A percentile compares a stretch with the other conserved stretches of the same genome.
phyloP scores from a whole-genome alignment of 2,329 filamentous ascomycete genomes.

The Verticillium longisporum region DNA sequence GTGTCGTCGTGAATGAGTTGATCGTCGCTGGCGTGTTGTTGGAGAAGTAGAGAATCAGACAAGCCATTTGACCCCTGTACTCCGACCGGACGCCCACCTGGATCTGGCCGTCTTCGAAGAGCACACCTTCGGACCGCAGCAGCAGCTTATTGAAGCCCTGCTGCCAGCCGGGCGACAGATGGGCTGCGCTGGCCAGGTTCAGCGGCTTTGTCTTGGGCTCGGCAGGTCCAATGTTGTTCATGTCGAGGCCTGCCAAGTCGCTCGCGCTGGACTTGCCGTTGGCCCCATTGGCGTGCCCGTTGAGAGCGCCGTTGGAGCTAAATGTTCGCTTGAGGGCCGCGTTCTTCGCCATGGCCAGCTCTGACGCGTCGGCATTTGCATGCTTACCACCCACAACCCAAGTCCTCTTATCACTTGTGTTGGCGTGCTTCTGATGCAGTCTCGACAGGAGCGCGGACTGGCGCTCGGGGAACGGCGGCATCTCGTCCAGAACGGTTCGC shows the following conservation, averaged over 20 bases:
- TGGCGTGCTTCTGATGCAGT: conserved; percentile 88
- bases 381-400: conserved; percentile 98
- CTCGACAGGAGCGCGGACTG: conserved; percentile 87
- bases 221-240: conserved; percentile 54
- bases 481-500: conserved; percentile 92
- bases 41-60: conserved; percentile 89
- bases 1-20: conserved; percentile 86
- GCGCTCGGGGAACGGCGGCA: conserved; percentile 95
- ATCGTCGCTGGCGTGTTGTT: conserved; percentile 86
- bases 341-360: conserved; percentile 74
- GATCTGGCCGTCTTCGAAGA: conserved; percentile 93
- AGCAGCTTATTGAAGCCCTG: conserved; percentile 79
- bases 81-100: conserved; percentile 90
- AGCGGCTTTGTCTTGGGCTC: conserved; percentile 59
- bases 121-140: conserved; percentile 72
- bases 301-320: conserved; percentile 53
- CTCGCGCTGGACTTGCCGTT: conserved; percentile 47
- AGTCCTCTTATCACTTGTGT: conserved; percentile 88
- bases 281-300: conserved; percentile 34
- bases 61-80: conserved; percentile 92
- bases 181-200: conserved; percentile 86
- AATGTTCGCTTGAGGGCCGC: conserved; percentile 83
- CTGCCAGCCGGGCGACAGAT: conserved; percentile 93
- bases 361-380: conserved; percentile 74
- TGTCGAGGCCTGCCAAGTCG: conserved; percentile 77